Evolutionary conservation across 2,329 filamentous ascomycete species (phyloP), one percentile per base, ranked within the genome.

Genomic region (Pseudogymnoascus sp.): DNA sequence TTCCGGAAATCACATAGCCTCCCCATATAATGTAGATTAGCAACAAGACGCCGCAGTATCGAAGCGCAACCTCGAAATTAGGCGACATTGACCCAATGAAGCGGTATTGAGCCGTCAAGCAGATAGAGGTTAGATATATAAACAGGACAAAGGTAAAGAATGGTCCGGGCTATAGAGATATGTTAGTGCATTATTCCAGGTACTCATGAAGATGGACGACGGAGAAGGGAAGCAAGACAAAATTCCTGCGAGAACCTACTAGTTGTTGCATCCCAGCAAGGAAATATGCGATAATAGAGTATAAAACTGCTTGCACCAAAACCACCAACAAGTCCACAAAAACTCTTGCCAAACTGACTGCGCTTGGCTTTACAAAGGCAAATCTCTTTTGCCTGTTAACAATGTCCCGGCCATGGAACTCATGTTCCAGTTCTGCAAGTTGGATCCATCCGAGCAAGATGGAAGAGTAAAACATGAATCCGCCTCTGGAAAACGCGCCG

Each of bases 111-210:
- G 82, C 82, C 0, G 83, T 86, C 77, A 87, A 83, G 36, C 77
- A 79, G 71, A 86, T 81, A 0, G 82, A 80, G 0, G 77, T 77
- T 0, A 78, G 70, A 37, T 84, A 75, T 0, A 86, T 69, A 10
- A 85, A 62, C 16, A 83, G 64, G 82, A 82, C 87, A 68, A 80
- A 86, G 0, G 83, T 86, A 69, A 89, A 87, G 75, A 87, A 88
- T 0, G 78, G 74, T 0, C 70, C 77, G 0, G 85, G 84, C 0
- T 45, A 45, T 23, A 45, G 40, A 45, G 18, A 45, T 45, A 23
- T 45, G 18, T 45, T 23, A 45, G 40, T 45, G 40, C 18, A 23
- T 45, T 45, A 6, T 6, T 45, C 18, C 4, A 11, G 40, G 6
- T 18, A 45, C 40, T 42, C 39, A 42, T 42, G 39, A 45, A 45